A percentile compares a stretch with the other conserved stretches of the same genome.
Conservation (phyloP, 176 grass and related monocot species). For the Aegilops tauschii region DNA sequence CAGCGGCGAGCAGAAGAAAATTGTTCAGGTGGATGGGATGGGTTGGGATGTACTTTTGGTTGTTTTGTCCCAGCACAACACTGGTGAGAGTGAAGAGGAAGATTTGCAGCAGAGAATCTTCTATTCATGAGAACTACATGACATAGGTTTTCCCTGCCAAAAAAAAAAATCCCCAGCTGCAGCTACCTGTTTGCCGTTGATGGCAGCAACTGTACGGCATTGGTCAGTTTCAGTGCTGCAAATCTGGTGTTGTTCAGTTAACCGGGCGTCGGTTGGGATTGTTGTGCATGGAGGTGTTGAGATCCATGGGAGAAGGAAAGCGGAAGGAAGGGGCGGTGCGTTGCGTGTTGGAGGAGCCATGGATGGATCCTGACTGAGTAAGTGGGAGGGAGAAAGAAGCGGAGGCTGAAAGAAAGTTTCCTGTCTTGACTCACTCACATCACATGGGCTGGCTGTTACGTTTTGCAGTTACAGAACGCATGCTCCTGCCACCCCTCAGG, state of each 20-base stretch:
- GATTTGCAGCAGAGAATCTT: constrained; percentile 36
- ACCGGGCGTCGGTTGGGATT: not conserved
- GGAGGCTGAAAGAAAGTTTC: constrained; percentile 21
- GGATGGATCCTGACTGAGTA: not conserved
- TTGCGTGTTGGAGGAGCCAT: not conserved
- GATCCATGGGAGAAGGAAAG: not conserved
- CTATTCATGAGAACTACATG: constrained; percentile 46
- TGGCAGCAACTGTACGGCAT: not conserved
- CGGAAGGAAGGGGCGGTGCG: not conserved
- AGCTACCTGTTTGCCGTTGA: not conserved
- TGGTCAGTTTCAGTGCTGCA: not conserved
- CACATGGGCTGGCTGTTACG: constrained; percentile 40
- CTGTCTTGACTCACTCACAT: not conserved
- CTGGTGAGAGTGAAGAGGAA: not conserved
- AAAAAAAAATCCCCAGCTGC: not conserved
- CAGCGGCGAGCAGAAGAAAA: not conserved
- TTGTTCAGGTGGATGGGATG: not conserved
- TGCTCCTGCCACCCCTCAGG: not conserved
- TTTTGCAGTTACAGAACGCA: not conserved
- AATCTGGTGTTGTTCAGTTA: not conserved
- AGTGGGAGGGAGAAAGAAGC: not conserved
- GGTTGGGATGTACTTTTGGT: constrained; percentile 24
- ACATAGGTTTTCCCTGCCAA: not conserved
- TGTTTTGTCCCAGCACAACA: constrained; percentile 37
- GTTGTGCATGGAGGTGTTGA: not conserved